Evolutionary conservation across 345 rosid genomes (phyloP).

Genomic region (Microthlaspi erraticum): DNA sequence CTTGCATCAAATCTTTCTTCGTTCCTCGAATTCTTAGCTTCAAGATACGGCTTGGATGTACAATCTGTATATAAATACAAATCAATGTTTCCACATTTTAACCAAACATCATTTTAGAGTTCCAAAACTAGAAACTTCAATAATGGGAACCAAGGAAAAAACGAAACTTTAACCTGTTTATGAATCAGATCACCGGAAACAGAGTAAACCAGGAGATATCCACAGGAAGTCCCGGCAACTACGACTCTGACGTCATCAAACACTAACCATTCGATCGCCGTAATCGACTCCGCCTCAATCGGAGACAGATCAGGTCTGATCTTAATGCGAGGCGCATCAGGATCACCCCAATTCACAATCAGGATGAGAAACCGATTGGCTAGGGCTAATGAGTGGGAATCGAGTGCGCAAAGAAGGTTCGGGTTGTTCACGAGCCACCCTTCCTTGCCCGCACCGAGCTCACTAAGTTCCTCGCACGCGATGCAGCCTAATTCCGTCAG

Average conservation of each 20-base stretch:
- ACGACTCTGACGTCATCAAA: constrained; percentile 73
- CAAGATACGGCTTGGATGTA: constrained; percentile 66
- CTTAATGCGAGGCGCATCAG: constrained; percentile 64
- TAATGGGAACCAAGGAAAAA: neutral
- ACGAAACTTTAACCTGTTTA: constrained; percentile 57
- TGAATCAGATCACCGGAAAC: constrained; percentile 73
- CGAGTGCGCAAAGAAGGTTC: constrained; percentile 70
- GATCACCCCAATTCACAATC: constrained; percentile 74
- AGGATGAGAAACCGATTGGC: constrained; percentile 63
- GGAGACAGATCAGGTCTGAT: constrained; percentile 92
- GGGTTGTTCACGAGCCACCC: constrained; percentile 85
- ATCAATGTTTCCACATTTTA: neutral
- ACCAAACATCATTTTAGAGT: constrained; percentile 1
- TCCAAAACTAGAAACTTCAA: neutral
- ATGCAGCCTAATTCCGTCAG: constrained; percentile 86
- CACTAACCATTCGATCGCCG: constrained; percentile 84
- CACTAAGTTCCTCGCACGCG: constrained; percentile 75
- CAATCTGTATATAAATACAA: constrained; percentile 50
- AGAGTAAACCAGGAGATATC: constrained; percentile 75
- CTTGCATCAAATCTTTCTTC: constrained; percentile 67
- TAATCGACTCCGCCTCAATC: constrained; percentile 68
- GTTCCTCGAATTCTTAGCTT: constrained; percentile 78
- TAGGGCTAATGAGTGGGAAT: constrained; percentile 69
- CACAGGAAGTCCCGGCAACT: constrained; percentile 82
- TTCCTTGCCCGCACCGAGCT: constrained; percentile 92